phyloP scores from a whole-genome alignment of 2,329 filamentous ascomycete genomes.

The Colletotrichum chlorophyti region DNA sequence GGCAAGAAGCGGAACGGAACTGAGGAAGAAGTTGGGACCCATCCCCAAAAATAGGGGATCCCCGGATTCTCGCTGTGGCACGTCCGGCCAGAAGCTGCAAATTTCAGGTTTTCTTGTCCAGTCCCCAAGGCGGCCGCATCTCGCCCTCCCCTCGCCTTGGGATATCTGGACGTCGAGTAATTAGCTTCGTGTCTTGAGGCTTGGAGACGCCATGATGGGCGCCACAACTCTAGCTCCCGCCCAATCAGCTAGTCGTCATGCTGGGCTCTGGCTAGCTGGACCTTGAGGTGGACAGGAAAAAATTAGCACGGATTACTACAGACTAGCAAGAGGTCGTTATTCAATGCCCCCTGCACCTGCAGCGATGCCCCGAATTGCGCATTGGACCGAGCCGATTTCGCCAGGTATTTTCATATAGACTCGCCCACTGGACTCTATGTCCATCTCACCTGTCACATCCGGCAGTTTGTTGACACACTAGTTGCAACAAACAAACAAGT shows the following conservation, averaged over 20 bases:
- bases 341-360: conserved; percentile 5
- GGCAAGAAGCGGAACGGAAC: not conserved
- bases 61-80: conserved; percentile 17
- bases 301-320: too few species aligned
- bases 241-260: conserved; percentile 4
- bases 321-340: conserved; percentile 2
- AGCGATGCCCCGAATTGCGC: conserved; percentile 1
- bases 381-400: not conserved
- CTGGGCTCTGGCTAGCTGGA: not conserved
- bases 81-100: not conserved
- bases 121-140: too few species aligned
- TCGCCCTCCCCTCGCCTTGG: too few species aligned
- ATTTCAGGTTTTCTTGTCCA: too few species aligned
- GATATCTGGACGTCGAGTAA: too few species aligned
- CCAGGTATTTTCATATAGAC: not conserved
- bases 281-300: not conserved
- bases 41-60: conserved; percentile 5
- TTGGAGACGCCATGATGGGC: not conserved
- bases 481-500: not conserved
- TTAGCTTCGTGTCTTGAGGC: too few species aligned
- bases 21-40: conserved; percentile 5
- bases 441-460: conserved; percentile 8
- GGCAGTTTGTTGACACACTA: conserved; percentile 1
- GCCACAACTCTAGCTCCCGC: conserved; percentile 10
- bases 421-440: too few species aligned